Evolutionary conservation across 345 rosid species (phyloP), one percentile per base, ranked within the genome.

Genomic region (Syzygium aqueum): DNA sequence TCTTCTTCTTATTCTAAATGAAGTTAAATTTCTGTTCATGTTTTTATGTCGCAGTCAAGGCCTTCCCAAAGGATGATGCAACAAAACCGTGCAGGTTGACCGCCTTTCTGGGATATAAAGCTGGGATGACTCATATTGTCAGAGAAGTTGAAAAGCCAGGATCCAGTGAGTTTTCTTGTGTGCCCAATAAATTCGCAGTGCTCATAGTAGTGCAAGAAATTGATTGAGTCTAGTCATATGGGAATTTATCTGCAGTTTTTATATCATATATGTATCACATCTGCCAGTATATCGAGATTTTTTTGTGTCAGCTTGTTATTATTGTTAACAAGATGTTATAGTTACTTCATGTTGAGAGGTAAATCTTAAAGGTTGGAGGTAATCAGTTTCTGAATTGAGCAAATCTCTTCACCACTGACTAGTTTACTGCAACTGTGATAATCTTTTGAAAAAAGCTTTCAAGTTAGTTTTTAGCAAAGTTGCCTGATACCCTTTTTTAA

Each of bases 71-170:
- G 86, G 99, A 97, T 85, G 96, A 97, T 87, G 96, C 92, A 8
- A 59, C 89, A 16, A 97, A 96, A 90, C 95, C 95, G 11, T 96
- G 98, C 90, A 93, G 91, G 46, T 89, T 97, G 52, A 94, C 99
- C 13, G 95, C 99, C 22, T 97, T 97, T 84, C 53, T 96, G 90
- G 98, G 98, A 23, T 96, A 96, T 86, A 97, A 97, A 91, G 98
- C 99, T 87, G 98, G 99, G 52, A 97, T 97, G 98, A 97, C 98
- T 40, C 99, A 97, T 87, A 94, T 97, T 89, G 98, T 97, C 23
- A 93, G 99, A 89, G 98, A 97, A 11, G 99, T 97, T 2, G 99
- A 96, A 33, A 97, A 96, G 46, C 99, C 98, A 78, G 99, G 99
- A 87, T 96, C 99, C 88, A 97, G 97, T 95, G 52, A 51, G 95